Percentiles rank a stretch among this genome's conserved stretches.
Evolutionary conservation across 2,329 filamentous ascomycete species (phyloP).

Genomic region (Teratosphaeria gauchensis): DNA sequence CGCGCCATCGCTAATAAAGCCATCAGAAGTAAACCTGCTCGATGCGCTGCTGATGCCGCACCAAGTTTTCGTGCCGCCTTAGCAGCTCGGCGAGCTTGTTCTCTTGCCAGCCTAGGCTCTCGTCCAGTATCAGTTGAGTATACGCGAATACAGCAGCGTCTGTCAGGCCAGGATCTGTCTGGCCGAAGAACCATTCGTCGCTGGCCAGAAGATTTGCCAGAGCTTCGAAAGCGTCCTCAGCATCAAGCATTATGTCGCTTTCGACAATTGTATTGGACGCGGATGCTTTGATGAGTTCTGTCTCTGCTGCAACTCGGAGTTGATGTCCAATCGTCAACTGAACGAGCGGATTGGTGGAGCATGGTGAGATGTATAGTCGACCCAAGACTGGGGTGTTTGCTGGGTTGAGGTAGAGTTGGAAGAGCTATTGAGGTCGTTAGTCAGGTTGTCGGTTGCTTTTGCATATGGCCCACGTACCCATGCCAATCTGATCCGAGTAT

Average conservation of each 20-base stretch:
- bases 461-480: constrained; percentile 50
- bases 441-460: background rate
- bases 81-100: constrained; percentile 50
- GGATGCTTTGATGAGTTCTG: constrained; percentile 59
- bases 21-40: constrained; percentile 39
- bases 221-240: constrained; percentile 53
- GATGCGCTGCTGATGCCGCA: constrained; percentile 54
- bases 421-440: constrained; percentile 42
- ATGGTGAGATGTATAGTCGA: constrained; percentile 58
- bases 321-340: constrained; percentile 53
- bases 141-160: constrained; percentile 89
- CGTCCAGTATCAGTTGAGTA: constrained; percentile 66
- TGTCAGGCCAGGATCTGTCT: constrained; percentile 56
- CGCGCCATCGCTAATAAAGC: background rate
- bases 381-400: constrained; percentile 59
- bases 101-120: constrained; percentile 54
- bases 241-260: constrained; percentile 49
- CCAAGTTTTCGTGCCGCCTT: constrained; percentile 49
- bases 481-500: constrained; percentile 68
- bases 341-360: constrained; percentile 53
- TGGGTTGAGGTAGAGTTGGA: constrained; percentile 68
- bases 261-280: constrained; percentile 25
- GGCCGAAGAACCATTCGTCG: constrained; percentile 52
- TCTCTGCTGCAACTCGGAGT: constrained; percentile 61
- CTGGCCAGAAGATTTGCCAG: constrained; percentile 50